Evolutionary conservation across 371 early-diverging fungal genomes (phyloP).

Genomic region (Quaeritorhiza haematococci): DNA sequence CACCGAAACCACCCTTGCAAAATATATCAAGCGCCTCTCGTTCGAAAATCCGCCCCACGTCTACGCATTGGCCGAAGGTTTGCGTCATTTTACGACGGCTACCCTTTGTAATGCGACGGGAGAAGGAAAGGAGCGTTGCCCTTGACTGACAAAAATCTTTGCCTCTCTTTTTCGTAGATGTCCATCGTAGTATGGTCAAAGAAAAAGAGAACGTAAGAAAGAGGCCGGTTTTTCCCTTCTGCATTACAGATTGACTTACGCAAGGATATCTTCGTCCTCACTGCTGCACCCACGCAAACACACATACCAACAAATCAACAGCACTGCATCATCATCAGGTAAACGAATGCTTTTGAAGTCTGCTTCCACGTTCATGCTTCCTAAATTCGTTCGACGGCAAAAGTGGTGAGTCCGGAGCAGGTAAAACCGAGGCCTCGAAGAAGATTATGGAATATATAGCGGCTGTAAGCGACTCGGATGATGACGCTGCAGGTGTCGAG

Average conservation of each 20-base stretch:
- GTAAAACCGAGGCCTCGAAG: conserved; percentile 99
- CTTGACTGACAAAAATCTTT: too few relatives aligned
- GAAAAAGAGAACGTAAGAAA: neutral
- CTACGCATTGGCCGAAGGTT: neutral
- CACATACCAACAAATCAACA: too few relatives aligned
- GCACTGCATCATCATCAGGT: neutral
- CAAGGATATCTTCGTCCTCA: too few relatives aligned
- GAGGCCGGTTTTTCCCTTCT: too few relatives aligned
- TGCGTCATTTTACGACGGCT: too few relatives aligned
- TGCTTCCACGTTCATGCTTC: too few relatives aligned
- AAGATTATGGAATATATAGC: conserved; percentile 98
- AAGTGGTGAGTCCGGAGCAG: conserved; percentile 99
- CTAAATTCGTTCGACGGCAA: neutral
- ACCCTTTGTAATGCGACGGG: too few relatives aligned
- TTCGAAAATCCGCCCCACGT: neutral
- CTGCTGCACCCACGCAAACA: neutral
- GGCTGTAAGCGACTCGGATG: conserved; percentile 66
- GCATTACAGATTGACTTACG: too few relatives aligned
- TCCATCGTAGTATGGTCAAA: neutral
- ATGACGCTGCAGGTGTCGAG: conserved; percentile 26
- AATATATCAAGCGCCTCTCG: conserved; percentile 86
- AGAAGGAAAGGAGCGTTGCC: too few relatives aligned
- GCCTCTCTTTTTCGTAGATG: too few relatives aligned
- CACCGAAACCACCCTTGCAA: conserved; percentile 69
- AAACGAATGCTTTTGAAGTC: too few relatives aligned